Base-by-base conservation (phyloP, 495 filamentous ascomycete genomes). In the Penicillium chermesinum region DNA sequence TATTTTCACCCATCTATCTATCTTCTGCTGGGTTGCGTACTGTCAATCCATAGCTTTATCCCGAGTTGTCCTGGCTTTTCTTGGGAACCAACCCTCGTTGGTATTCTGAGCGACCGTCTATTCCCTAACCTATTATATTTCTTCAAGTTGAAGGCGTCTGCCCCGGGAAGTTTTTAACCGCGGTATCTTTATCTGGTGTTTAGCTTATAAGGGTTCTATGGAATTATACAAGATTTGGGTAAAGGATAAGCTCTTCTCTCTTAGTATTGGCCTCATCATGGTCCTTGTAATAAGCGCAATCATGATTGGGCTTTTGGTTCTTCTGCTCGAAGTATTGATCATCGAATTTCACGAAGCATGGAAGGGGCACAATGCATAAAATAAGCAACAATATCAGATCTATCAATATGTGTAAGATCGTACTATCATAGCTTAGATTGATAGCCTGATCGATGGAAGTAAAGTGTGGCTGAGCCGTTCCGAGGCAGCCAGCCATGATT, bases 401-500 rank as follows among this genome's bases (percentile, higher is more conserved):
- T n/a, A n/a, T n/a, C n/a, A n/a, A n/a, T n/a, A n/a, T n/a, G n/a
- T n/a, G n/a, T n/a, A n/a, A n/a, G n/a, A n/a, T n/a, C n/a, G n/a
- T n/a, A n/a, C n/a, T n/a, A n/a, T n/a, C n/a, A n/a, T n/a, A n/a
- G n/a, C n/a, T n/a, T n/a, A n/a, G n/a, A n/a, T n/a, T n/a, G n/a
- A n/a, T n/a, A n/a, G n/a, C n/a, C n/a, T n/a, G n/a, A n/a, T n/a
- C n/a, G n/a, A n/a, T n/a, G n/a, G n/a, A n/a, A n/a, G n/a, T n/a
- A n/a, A n/a, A n/a, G n/a, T n/a, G n/a, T n/a, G n/a, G n/a, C n/a
- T n/a, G n/a, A n/a, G n/a, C n/a, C n/a, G n/a, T n/a, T n/a, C n/a
- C 25, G 25, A 30, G 25, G 25, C 25, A 57, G 54, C 50, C 55
- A 58, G 48, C 38, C 44, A 40, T 10, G 14, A 44, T 49, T 36